Conservation (phyloP, 768 basidiomycete genomes). For the Favolaschia claudopus region DNA sequence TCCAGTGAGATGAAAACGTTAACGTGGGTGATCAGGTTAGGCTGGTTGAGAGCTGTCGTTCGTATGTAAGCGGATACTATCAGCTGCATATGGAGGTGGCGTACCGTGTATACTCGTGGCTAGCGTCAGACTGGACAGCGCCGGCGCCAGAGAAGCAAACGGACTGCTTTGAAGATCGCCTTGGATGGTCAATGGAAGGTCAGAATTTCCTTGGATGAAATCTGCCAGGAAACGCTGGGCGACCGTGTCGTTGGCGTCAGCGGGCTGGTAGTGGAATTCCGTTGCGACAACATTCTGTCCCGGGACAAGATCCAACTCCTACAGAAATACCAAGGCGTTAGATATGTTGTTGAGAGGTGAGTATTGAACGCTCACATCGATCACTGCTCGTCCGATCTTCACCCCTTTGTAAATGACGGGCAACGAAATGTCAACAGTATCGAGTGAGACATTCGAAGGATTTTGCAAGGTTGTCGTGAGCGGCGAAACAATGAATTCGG, state of each 20-base stretch:
- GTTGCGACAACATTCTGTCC: conserved; percentile 60
- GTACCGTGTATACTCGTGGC: conserved; percentile 57
- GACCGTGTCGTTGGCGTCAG: conserved; percentile 68
- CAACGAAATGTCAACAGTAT: conserved; percentile 64
- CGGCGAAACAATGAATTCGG: conserved; percentile 63
- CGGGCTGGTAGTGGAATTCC: conserved; percentile 75
- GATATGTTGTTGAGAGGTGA: conserved; percentile 2
- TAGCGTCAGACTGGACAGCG: conserved; percentile 60
- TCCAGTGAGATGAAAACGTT: conserved; percentile 60
- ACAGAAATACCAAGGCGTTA: too few relatives aligned
- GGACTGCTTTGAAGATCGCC: conserved; percentile 70
- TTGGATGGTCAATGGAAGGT: conserved; percentile 59
- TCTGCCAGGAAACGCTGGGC: conserved; percentile 66
- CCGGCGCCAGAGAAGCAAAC: conserved; percentile 64
- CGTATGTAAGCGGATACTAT: background rate
- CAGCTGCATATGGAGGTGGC: background rate
- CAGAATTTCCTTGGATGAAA: conserved; percentile 62
- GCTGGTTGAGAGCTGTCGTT: conserved; percentile 54
- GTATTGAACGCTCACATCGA: conserved; percentile 52
- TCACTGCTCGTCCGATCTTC: conserved; percentile 64
- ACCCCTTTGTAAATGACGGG: conserved; percentile 64
- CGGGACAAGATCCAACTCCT: conserved; percentile 66
- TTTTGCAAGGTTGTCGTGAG: conserved; percentile 67
- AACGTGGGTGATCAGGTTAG: conserved; percentile 64
- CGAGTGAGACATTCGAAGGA: conserved; percentile 71